A percentile compares a stretch with the other conserved stretches of the same genome.
Conservation (phyloP, 2,329 filamentous ascomycete genomes). For the Venturiaceae sp. region DNA sequence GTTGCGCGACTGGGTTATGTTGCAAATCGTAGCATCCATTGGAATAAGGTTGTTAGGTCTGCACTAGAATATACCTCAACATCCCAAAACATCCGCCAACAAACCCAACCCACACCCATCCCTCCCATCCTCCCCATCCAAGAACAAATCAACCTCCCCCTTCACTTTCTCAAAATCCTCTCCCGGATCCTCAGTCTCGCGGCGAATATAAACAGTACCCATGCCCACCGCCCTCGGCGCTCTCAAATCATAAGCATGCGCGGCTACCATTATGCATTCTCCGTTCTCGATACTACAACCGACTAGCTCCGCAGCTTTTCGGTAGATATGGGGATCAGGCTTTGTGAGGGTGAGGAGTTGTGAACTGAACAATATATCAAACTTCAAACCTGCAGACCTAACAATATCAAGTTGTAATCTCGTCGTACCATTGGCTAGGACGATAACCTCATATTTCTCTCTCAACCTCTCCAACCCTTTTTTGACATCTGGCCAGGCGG, state of each 20-base stretch:
- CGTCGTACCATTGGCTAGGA: constrained; percentile 46
- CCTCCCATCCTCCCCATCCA: constrained; percentile 13
- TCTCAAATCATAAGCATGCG: constrained; percentile 44
- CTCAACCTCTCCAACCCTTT: constrained; percentile 31
- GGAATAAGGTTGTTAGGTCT: no score
- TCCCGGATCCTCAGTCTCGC: constrained; percentile 43
- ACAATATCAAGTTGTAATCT: constrained; percentile 44
- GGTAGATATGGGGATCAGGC: constrained; percentile 37
- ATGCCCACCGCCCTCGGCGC: constrained; percentile 40
- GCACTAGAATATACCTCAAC: no score
- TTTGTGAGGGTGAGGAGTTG: constrained; percentile 37
- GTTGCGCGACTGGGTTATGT: no score
- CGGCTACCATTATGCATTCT: constrained; percentile 42
- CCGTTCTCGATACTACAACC: constrained; percentile 31
- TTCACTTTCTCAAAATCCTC: constrained; percentile 34
- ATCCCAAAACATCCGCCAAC: no score
- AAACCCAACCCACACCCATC: no score
- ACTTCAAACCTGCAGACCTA: constrained; percentile 36
- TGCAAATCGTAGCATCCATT: no score
- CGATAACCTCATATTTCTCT: constrained; percentile 30
- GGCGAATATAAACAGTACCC: constrained; percentile 41
- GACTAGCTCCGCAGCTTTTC: constrained; percentile 34
- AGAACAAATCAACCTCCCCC: constrained; percentile 30
- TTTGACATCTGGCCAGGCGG: constrained; percentile 42
- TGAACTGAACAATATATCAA: constrained; percentile 44